Evolutionary conservation across 805 yeast species (phyloP).

Genomic region (Candida peoriensis): DNA sequence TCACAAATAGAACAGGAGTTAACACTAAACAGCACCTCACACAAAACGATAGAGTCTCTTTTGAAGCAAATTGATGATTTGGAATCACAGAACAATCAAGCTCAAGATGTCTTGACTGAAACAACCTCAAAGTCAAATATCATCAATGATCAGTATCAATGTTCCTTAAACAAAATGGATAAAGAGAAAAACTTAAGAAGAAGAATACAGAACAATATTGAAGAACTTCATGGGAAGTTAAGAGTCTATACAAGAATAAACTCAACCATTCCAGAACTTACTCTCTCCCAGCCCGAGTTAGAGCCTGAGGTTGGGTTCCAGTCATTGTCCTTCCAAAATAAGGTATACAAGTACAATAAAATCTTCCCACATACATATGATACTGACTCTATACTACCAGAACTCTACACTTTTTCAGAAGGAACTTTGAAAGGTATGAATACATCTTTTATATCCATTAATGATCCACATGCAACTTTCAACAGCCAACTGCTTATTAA

Average conservation of each 20-base stretch:
- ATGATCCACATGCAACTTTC: not conserved
- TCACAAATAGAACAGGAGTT: constrained; percentile 3
- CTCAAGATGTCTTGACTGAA: constrained; percentile 18
- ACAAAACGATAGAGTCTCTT: constrained; percentile 2
- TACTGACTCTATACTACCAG: not conserved
- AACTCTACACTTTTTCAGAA: constrained; percentile 7
- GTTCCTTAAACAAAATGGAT: constrained; percentile 25
- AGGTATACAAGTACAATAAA: constrained; percentile 8
- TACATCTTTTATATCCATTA: constrained; percentile 3
- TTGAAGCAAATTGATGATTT: constrained; percentile 19
- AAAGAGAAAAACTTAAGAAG: constrained; percentile 35
- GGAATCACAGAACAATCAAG: constrained; percentile 15
- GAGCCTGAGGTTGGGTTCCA: no score
- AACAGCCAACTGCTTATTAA: not conserved
- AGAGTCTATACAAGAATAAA: constrained; percentile 20
- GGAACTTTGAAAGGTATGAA: constrained; percentile 8
- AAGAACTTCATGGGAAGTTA: constrained; percentile 30
- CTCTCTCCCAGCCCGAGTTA: no score
- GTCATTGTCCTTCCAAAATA: not conserved
- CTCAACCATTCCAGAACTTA: not conserved
- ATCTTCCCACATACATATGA: constrained; percentile 4
- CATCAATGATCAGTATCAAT: constrained; percentile 20
- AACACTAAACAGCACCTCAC: not conserved
- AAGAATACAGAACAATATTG: constrained; percentile 45
- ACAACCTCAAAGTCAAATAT: constrained; percentile 20